These are phyloP conservation scores for Eremomyces bilateralis DNA, from an alignment of 495 filamentous ascomycete genomes.

Conservation along the genomic window DNA sequence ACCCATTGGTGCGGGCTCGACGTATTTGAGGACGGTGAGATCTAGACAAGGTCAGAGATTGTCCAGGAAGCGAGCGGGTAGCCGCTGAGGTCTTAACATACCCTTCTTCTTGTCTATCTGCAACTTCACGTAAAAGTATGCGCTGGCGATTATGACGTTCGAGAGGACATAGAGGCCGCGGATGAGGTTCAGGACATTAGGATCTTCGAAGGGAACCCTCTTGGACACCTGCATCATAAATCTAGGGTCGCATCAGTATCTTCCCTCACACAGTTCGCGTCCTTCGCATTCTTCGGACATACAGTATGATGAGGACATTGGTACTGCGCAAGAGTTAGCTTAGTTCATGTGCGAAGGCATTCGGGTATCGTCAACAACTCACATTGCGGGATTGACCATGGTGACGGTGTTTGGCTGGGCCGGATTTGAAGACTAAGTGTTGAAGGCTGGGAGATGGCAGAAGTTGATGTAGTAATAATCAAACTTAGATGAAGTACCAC, in stretches of 20 bases:
- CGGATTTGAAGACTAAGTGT: too few relatives aligned
- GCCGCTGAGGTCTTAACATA: slow-evolving; percentile 19
- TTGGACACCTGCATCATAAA: slow-evolving; percentile 97
- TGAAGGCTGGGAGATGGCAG: too few relatives aligned
- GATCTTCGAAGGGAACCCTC: slow-evolving; percentile 86
- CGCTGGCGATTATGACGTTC: slow-evolving; percentile 63
- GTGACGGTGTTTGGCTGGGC: too few relatives aligned
- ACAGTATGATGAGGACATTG: slow-evolving; percentile 17
- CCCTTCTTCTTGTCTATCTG: slow-evolving; percentile 90
- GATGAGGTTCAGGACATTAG: slow-evolving; percentile 59
- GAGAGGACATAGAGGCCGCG: slow-evolving; percentile 68
- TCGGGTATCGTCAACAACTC: too few relatives aligned
- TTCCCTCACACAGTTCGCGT: neutral
- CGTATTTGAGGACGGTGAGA: slow-evolving; percentile 93
- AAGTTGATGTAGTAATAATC: too few relatives aligned
- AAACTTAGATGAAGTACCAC: too few relatives aligned
- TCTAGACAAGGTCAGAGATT: slow-evolving; percentile 28
- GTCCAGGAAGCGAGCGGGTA: neutral
- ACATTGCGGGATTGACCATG: too few relatives aligned
- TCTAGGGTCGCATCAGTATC: slow-evolving; percentile 4
- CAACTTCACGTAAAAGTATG: slow-evolving; percentile 65
- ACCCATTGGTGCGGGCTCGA: slow-evolving; percentile 84
- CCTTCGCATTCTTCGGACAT: neutral
- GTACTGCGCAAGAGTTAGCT: too few relatives aligned
- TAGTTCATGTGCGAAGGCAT: too few relatives aligned